phyloP scores from a whole-genome alignment of 352 stramenopile species.

The Phytophthora quininea region DNA sequence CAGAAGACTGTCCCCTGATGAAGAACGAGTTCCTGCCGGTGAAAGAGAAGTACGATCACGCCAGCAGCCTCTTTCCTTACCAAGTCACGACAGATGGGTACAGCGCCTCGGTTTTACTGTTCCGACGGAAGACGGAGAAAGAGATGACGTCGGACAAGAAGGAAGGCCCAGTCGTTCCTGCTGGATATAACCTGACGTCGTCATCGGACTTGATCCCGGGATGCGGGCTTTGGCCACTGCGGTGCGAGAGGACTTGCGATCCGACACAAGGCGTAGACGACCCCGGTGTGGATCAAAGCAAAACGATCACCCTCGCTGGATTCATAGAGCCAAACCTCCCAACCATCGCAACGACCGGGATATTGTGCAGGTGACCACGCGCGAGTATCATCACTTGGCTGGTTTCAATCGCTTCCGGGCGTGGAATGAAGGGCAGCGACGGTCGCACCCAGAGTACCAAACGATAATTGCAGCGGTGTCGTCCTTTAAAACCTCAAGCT shows the following conservation, averaged over 20 bases:
- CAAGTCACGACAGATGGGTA: slow-evolving; percentile 16
- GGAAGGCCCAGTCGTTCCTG: slow-evolving; percentile 4
- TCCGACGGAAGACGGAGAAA: slow-evolving; percentile 4
- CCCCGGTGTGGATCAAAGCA: slow-evolving; percentile 4
- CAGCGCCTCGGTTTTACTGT: slow-evolving; percentile 10
- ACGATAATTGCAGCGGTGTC: slow-evolving; percentile 8
- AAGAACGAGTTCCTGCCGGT: background rate
- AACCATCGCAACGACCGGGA: too few species aligned
- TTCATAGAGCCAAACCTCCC: background rate
- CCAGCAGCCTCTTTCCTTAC: slow-evolving; percentile 13
- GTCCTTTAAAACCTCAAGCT: slow-evolving; percentile 8
- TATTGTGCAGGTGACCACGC: too few species aligned
- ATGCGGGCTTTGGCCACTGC: slow-evolving; percentile 14
- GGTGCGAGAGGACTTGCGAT: slow-evolving; percentile 3
- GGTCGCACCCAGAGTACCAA: slow-evolving; percentile 6
- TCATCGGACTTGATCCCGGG: slow-evolving; percentile 14
- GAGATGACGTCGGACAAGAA: slow-evolving; percentile 6
- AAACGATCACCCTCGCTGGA: background rate
- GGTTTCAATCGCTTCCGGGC: slow-evolving; percentile 7
- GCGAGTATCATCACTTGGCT: slow-evolving; percentile 9
- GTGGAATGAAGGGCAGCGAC: slow-evolving; percentile 1
- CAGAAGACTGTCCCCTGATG: background rate
- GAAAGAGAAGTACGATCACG: slow-evolving; percentile 8
- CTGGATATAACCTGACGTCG: slow-evolving; percentile 10
- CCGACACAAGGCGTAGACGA: background rate